Base-by-base conservation (phyloP, 768 basidiomycete genomes). In the Mrakia frigida region DNA sequence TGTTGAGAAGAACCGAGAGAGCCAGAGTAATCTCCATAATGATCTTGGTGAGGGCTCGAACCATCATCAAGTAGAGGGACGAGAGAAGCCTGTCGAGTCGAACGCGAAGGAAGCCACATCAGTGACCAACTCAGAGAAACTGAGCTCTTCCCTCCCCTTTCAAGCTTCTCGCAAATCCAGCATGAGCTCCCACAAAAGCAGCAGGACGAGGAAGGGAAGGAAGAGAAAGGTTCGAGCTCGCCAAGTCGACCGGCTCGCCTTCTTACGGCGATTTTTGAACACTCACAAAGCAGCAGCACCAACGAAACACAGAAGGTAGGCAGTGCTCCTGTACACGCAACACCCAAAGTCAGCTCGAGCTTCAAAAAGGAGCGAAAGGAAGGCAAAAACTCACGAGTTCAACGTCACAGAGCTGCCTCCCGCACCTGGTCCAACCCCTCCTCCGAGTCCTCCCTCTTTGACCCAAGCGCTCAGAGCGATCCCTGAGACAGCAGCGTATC, bases 1-100 rank as follows among this genome's bases (percentile, higher is more conserved):
- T 91, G 79, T 80, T 81, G 71, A 84, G 78, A 3, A 82, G 59
- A 65, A 84, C 74, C 6, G 52, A 50, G 28, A 90, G 84, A 41
- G 91, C 82, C 11, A 91, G 86, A 5, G 90, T 91, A 37, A 91
- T 87, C 80, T 91, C 92, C 88, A 92, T 91, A 80, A 93, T 90
- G 16, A 86, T 81, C 79, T 85, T 88, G 52, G 92, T 92, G 83
- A 92, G 92, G 1, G 86, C 84, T 37, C 92, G 88, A 28, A 89
- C 87, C 77, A 93, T 85, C 70, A 91, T 86, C 65, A 93, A 86
- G 81, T 91, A 93, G 14, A 87, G 59, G 2, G 86, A 83, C 11
- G 92, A 91, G 23, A 93, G 84, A 16, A 91, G 78, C 46, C 74
- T 75, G 35, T n/a, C 14, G 59, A 60, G 59, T 6, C 43, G 43